Evolutionary conservation across 169 alveolate species (phyloP).

Genomic region (Cryptosporidium sp.): DNA sequence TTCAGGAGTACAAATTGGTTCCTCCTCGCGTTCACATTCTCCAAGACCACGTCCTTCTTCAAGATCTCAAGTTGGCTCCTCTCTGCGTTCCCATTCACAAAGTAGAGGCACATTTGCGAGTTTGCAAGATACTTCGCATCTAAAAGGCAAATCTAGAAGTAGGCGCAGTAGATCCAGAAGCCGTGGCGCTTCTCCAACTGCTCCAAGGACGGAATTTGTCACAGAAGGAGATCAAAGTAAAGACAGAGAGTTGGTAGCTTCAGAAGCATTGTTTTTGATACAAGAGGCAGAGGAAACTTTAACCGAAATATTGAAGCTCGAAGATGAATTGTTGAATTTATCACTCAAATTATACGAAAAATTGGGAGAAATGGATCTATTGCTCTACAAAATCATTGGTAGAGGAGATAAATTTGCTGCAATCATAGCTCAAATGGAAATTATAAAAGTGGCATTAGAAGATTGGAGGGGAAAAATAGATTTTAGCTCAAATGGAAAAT

Average conservation of each 20-base stretch:
- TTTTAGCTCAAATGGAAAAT: neutral
- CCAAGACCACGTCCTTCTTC: no score
- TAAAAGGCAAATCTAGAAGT: neutral
- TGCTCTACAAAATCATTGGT: neutral
- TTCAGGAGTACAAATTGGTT: no score
- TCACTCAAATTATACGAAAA: neutral
- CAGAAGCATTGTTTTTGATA: neutral
- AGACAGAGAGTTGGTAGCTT: neutral
- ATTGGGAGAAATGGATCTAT: neutral
- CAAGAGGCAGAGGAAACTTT: slow-evolving; percentile 3
- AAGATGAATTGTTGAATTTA: neutral
- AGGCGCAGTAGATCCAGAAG: neutral
- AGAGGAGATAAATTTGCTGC: neutral
- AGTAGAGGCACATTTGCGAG: no score
- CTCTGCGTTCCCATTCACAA: no score
- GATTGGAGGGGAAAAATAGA: neutral
- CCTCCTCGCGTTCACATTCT: no score
- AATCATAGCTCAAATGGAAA: neutral
- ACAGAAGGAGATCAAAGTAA: neutral
- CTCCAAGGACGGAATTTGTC: neutral
- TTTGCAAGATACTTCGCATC: neutral
- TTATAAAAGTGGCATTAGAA: neutral
- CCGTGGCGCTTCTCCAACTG: neutral
- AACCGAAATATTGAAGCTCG: neutral
- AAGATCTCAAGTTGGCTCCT: no score